Conservation (phyloP, 805 yeast genomes). For the Teunomyces lycoperdinae region DNA sequence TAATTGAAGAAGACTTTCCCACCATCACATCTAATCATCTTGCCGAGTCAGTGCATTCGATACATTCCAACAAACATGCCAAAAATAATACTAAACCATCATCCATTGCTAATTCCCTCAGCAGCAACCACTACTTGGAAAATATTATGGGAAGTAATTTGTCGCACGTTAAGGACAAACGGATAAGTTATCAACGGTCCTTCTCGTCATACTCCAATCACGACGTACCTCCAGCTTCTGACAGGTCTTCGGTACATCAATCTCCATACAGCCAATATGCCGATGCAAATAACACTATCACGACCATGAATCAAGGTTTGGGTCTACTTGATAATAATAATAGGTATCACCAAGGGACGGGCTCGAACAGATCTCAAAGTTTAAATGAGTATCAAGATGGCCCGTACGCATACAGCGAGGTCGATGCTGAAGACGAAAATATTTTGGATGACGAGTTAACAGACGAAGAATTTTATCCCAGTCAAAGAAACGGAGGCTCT, state of each 20-base stretch:
- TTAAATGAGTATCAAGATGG: constrained; percentile 27
- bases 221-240: not conserved
- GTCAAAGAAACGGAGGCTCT: constrained; percentile 1
- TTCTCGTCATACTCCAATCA: constrained; percentile 13
- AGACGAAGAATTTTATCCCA: constrained; percentile 24
- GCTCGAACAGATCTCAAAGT: constrained; percentile 12
- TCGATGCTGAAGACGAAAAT: constrained; percentile 17
- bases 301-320: constrained; percentile 8
- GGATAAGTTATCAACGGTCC: constrained; percentile 10
- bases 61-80: constrained; percentile 17
- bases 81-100: constrained; percentile 18
- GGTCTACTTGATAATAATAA: constrained; percentile 12
- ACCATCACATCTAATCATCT: not conserved
- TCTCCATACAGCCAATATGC: not conserved
- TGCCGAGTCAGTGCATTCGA: constrained; percentile 23
- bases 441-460: constrained; percentile 28
- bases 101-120: constrained; percentile 20
- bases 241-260: constrained; percentile 1
- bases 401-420: constrained; percentile 23
- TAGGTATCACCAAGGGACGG: constrained; percentile 9
- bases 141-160: constrained; percentile 4
- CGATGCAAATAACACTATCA: not conserved
- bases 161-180: constrained; percentile 9
- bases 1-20: not conserved
- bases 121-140: constrained; percentile 24